Conservation (phyloP, 306 rosid species). For the Castanospermum australe region DNA sequence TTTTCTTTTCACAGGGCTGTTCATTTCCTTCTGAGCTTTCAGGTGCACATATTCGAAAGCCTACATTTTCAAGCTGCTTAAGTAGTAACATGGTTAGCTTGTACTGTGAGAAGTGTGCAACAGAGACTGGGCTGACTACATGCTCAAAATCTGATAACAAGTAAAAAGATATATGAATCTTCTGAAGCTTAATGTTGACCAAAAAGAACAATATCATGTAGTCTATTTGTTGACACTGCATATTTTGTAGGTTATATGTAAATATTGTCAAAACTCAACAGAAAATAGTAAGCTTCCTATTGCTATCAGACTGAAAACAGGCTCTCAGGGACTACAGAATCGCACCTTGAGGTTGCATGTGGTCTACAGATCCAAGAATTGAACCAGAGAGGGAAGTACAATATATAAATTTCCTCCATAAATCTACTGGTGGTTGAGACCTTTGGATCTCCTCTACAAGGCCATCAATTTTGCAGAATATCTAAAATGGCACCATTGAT, state of each 20-base stretch:
- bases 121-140: constrained; percentile 81
- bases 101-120: constrained; percentile 92
- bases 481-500: constrained; percentile 47
- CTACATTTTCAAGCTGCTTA: constrained; percentile 62
- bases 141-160: constrained; percentile 73
- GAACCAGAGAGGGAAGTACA: constrained; percentile 89
- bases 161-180: constrained; percentile 35
- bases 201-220: constrained; percentile 11
- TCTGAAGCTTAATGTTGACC: constrained; percentile 22
- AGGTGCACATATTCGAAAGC: constrained; percentile 50
- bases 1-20: constrained; percentile 42
- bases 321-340: constrained; percentile 14
- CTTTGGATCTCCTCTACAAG: constrained; percentile 86
- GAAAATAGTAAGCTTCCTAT: constrained; percentile 17
- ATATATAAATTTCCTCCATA: constrained; percentile 92
- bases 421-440: constrained; percentile 87
- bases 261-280: constrained; percentile 7
- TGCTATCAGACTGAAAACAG: constrained; percentile 5
- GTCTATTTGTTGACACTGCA: background rate
- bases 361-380: constrained; percentile 91
- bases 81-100: constrained; percentile 61
- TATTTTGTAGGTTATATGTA: constrained; percentile 20
- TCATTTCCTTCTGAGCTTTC: constrained; percentile 42
- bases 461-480: constrained; percentile 85
- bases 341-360: constrained; percentile 93